These are phyloP conservation scores for Coniferiporia weirii DNA, from an alignment of 1,284 basidiomycete genomes.

Conservation along the genomic window DNA sequence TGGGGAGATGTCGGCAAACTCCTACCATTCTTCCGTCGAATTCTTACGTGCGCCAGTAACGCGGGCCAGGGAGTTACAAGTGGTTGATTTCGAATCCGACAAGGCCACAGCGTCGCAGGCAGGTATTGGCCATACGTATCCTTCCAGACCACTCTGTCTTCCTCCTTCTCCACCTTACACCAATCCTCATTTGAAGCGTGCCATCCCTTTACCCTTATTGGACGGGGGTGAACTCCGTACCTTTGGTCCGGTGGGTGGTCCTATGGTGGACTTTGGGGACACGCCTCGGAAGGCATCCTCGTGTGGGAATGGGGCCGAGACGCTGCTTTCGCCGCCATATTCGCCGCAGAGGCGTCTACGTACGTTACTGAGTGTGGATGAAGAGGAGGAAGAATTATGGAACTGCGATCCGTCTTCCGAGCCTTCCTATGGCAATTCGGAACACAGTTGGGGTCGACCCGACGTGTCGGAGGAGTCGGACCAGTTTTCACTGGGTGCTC, in stretches of 20 bases:
- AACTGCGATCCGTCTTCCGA: neutral
- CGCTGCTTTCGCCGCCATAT: conserved; percentile 7
- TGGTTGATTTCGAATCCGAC: conserved; percentile 4
- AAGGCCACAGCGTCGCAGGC: conserved; percentile 1
- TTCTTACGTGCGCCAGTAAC: conserved; percentile 2
- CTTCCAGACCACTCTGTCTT: neutral
- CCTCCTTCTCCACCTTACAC: conserved; percentile 17
- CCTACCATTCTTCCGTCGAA: conserved; percentile 3
- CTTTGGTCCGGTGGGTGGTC: neutral
- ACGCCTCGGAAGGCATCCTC: neutral
- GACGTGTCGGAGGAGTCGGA: conserved; percentile 2
- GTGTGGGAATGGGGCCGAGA: neutral
- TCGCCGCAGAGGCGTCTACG: conserved; percentile 1
- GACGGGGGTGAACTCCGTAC: neutral
- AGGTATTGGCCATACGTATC: neutral
- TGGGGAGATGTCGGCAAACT: conserved; percentile 9
- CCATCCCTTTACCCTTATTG: conserved; percentile 9
- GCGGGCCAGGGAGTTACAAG: neutral
- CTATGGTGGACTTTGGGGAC: neutral
- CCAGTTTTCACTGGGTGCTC: neutral
- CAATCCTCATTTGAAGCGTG: conserved; percentile 16
- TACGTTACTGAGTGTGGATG: conserved; percentile 9
- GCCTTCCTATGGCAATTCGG: neutral
- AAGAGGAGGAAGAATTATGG: conserved; percentile 6
- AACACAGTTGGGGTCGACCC: neutral